Base-by-base conservation (phyloP, 2,329 filamentous ascomycete genomes). In the Penicillium sp. region DNA sequence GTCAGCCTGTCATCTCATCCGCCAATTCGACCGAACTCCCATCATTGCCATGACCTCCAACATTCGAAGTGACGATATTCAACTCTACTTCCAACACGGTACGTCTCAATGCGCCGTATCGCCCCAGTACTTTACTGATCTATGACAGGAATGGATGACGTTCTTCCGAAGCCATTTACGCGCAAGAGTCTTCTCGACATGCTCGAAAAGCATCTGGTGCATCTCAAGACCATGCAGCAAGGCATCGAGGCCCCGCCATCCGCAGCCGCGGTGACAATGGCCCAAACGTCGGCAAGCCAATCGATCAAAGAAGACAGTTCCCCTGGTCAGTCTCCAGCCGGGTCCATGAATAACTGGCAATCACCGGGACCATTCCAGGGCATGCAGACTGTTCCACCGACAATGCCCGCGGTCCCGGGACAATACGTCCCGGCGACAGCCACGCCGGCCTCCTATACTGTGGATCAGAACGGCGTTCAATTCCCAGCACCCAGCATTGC, bases 31-130 rank as follows among this genome's bases (percentile, higher is more conserved):
- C 56, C 82, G 83, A 32, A 82, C 84, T 5, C 93, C 93, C 0
- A 95, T 98, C 62, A 89, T 98, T 50, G 93, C 93, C 41, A 97
- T 98, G 93, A 98, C 93, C 3, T 96, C 92, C 3, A 98, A 97
- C 66, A 97, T 98, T 57, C 83, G 93, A 57, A 91, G 89, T 53
- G 92, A 96, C 63, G 93, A 98, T 67, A 95, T 97, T 54, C 88
- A 92, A 46, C 91, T 95, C 74, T 98, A 98, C 68, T 97, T 96
- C 74, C 86, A 92, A 63, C 91, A 95, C 73, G 93, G 91, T 93
- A 80, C 76, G 86, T 64, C 12, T 23, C 2, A 31, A 25, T 23
- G 28, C 7, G 27, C 13, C n/a, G 15, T 8, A 6, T 15, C 12
- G 5, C 5, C 20, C 6, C 38, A n/a, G 6, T 20, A 35, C 6